Conservation (phyloP, 139 green algal species). For the Micractinium sp. region DNA sequence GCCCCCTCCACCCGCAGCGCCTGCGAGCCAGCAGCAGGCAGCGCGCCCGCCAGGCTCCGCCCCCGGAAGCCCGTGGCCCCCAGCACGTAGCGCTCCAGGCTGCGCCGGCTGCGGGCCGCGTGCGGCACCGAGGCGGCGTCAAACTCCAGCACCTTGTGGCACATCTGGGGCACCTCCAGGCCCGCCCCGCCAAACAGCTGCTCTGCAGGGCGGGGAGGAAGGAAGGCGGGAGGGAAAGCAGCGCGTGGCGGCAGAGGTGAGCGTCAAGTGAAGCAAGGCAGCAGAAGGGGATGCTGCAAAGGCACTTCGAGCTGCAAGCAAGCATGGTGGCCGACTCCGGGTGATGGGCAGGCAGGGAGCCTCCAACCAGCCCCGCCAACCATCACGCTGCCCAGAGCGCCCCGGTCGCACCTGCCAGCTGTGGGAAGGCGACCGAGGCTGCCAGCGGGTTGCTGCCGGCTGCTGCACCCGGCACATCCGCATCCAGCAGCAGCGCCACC, state of each 20-base stretch:
- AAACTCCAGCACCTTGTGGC: conserved; percentile 50
- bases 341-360: too few species aligned
- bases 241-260: not conserved
- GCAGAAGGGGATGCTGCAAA: too few species aligned
- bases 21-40: not conserved
- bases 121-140: conserved; percentile 39
- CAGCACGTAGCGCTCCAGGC: conserved; percentile 41
- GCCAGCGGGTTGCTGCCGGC: conserved; percentile 10
- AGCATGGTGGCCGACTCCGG: too few species aligned
- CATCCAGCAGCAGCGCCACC: conserved; percentile 42
- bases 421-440: conserved; percentile 18
- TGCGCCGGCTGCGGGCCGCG: conserved; percentile 26
- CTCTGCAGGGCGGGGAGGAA: not conserved
- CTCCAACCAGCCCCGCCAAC: too few species aligned
- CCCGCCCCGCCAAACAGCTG: conserved; percentile 37
- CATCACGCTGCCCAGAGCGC: too few species aligned
- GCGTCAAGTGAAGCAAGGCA: too few species aligned
- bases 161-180: conserved; percentile 37
- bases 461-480: not conserved
- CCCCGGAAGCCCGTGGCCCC: conserved; percentile 35
- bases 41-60: not conserved
- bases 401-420: conserved; percentile 14
- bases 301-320: not conserved
- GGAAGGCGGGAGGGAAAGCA: not conserved
- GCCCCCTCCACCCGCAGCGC: not conserved